These are phyloP conservation scores for Clarireedia paspali DNA, from an alignment of 2,329 filamentous ascomycete species.

Conservation along the genomic window DNA sequence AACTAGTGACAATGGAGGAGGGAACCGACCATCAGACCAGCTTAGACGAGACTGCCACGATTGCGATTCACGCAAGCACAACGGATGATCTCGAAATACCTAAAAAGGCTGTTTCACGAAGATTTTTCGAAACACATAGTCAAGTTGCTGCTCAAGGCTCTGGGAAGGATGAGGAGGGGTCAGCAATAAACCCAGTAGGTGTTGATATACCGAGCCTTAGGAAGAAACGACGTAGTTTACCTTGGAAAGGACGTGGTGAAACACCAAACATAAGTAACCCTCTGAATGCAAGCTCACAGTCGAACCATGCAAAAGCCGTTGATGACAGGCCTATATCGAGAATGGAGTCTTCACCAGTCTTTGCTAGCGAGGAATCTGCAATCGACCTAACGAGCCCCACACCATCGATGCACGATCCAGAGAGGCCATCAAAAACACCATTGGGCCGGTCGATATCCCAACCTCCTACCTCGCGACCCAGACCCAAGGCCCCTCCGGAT, in stretches of 20 bases:
- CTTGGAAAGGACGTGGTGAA: neutral
- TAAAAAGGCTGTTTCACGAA: neutral
- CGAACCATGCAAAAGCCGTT: no score
- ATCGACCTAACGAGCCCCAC: neutral
- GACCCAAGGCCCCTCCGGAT: neutral
- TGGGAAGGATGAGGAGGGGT: neutral
- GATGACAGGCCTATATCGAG: no score
- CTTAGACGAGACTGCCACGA: neutral
- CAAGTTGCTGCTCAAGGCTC: neutral
- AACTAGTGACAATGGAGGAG: neutral
- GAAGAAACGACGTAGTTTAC: neutral
- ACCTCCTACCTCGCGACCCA: neutral
- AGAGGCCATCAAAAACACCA: neutral
- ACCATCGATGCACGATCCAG: neutral
- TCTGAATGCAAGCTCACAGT: no score
- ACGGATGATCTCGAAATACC: neutral
- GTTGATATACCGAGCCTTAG: neutral
- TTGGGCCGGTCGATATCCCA: neutral
- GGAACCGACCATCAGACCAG: neutral
- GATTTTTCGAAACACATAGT: slow-evolving; percentile 7
- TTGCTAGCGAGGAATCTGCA: neutral
- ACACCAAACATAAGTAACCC: no score
- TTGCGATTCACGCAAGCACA: neutral
- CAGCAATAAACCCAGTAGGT: neutral
- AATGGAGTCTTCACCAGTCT: neutral